These are phyloP conservation scores for Rhodamnia rubescens DNA, from an alignment of 345 rosid species.

Conservation along the genomic window DNA sequence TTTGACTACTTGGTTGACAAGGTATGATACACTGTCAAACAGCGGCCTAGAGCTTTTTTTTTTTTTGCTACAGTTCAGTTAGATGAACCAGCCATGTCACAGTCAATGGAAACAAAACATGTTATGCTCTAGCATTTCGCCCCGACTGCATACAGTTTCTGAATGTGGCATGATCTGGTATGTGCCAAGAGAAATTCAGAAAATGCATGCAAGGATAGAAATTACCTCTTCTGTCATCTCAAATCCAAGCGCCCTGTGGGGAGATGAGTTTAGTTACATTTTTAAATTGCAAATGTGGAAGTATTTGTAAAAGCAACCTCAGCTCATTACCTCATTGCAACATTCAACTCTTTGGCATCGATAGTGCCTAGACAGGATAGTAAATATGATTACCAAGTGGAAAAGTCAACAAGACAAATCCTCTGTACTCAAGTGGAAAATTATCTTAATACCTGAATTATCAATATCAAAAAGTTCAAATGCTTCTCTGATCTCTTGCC, in stretches of 20 bases:
- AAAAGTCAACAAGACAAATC: neutral
- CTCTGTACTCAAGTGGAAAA: neutral
- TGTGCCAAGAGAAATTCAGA: neutral
- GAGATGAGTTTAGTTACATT: neutral
- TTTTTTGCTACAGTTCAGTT: neutral
- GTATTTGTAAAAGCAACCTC: neutral
- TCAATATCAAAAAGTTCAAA: conserved; percentile 91
- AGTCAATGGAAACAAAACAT: neutral
- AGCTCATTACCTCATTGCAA: conserved; percentile 79
- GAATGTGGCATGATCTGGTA: neutral
- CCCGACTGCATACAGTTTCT: neutral
- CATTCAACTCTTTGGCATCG: conserved; percentile 94
- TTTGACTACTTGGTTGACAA: neutral
- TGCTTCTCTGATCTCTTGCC: conserved; percentile 85
- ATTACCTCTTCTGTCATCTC: conserved; percentile 91
- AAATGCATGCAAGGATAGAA: neutral
- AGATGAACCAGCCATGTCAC: neutral
- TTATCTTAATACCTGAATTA: conserved; percentile 52
- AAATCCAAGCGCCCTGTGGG: conserved; percentile 88
- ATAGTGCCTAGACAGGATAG: conserved; percentile 54
- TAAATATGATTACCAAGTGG: neutral
- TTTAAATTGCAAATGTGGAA: neutral
- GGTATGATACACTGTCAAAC: neutral
- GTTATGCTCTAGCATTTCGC: neutral
- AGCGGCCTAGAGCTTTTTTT: neutral